These are phyloP conservation scores for Trichocladium antarcticum DNA, from an alignment of 495 filamentous ascomycete species.

Conservation along the genomic window DNA sequence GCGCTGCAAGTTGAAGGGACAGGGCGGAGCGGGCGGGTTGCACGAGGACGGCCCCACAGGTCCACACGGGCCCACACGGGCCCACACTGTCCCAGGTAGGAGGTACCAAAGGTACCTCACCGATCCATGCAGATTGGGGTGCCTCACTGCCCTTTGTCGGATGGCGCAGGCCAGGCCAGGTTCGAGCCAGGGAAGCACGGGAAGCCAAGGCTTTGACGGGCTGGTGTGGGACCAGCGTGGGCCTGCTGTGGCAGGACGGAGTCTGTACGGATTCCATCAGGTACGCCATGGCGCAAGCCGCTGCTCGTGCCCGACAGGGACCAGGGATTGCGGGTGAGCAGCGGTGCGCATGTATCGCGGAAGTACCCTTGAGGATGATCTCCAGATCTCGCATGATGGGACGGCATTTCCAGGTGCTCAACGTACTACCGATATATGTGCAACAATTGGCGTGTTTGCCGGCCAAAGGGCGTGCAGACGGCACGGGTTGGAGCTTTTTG, in stretches of 20 bases:
- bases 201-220: slow-evolving; percentile 9
- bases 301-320: slow-evolving; percentile 27
- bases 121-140: not conserved
- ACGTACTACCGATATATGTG: too few relatives aligned
- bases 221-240: slow-evolving; percentile 4
- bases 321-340: slow-evolving; percentile 37
- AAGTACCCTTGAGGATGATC: slow-evolving; percentile 9
- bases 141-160: slow-evolving; percentile 15
- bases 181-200: too few relatives aligned
- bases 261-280: too few relatives aligned
- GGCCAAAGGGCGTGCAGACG: too few relatives aligned
- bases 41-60: slow-evolving; percentile 3
- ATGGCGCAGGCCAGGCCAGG: not conserved
- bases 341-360: slow-evolving; percentile 15
- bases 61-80: not conserved
- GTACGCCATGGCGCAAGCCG: slow-evolving; percentile 17
- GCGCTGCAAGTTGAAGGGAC: slow-evolving; percentile 5
- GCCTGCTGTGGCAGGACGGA: slow-evolving; percentile 14
- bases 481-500: too few relatives aligned
- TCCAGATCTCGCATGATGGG: not conserved
- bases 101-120: slow-evolving; percentile 7
- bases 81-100: not conserved
- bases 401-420: too few relatives aligned
- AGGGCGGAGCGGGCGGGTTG: slow-evolving; percentile 11
- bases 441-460: too few relatives aligned